A percentile compares a stretch with the other conserved stretches of the same genome.
Conservation (phyloP, 1,284 basidiomycete species). For the Flammula alnicola region DNA sequence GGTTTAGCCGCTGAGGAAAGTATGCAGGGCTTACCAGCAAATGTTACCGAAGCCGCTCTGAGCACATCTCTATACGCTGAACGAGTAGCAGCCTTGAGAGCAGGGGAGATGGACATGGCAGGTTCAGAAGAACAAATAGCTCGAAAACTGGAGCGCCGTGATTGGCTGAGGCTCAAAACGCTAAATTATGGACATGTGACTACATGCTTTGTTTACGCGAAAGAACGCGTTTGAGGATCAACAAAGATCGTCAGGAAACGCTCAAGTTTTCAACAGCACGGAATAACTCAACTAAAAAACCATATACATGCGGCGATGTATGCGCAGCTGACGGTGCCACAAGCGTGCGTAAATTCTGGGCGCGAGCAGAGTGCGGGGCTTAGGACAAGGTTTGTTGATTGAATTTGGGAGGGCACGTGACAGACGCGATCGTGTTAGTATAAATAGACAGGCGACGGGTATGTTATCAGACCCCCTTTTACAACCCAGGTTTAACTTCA, state of each 20-base stretch:
- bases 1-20: background rate
- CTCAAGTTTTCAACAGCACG: background rate
- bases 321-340: background rate
- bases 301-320: background rate
- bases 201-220: conserved; percentile 22
- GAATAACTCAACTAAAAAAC: background rate
- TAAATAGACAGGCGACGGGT: conserved; percentile 39
- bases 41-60: conserved; percentile 67
- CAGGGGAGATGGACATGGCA: conserved; percentile 50
- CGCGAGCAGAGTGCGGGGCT: conserved; percentile 2
- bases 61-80: conserved; percentile 74
- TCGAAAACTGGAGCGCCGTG: conserved; percentile 24
- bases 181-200: conserved; percentile 26
- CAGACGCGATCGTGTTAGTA: conserved; percentile 46
- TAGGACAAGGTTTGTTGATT: conserved; percentile 40
- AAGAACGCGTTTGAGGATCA: conserved; percentile 25
- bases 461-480: conserved; percentile 42
- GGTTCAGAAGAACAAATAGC: conserved; percentile 18
- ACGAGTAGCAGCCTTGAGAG: conserved; percentile 59
- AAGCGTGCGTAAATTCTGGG: conserved; percentile 4
- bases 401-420: conserved; percentile 39
- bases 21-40: conserved; percentile 50
- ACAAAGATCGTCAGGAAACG: conserved; percentile 22
- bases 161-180: conserved; percentile 24
- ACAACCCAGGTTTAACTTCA: conserved; percentile 33